Conservation (phyloP, 768 basidiomycete species). For the Tulasnella sp. region DNA sequence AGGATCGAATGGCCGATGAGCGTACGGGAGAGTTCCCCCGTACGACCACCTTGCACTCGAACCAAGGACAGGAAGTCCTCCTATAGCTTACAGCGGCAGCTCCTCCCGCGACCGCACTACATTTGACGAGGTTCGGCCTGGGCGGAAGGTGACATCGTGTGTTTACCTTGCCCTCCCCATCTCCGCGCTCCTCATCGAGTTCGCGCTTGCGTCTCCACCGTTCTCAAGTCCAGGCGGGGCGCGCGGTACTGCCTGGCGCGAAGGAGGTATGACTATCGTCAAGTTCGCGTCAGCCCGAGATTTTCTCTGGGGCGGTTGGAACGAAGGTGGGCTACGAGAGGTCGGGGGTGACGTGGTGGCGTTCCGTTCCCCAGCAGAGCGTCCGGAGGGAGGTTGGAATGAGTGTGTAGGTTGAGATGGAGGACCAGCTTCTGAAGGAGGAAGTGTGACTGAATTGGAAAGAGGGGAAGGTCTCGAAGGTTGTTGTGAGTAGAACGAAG, state of each 20-base stretch:
- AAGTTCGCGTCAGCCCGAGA: background rate
- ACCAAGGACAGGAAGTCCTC: too few species aligned
- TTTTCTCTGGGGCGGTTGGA: background rate
- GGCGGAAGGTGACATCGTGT: background rate
- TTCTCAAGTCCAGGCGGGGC: background rate
- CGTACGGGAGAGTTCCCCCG: background rate
- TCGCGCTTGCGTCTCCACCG: background rate
- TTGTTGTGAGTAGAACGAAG: background rate
- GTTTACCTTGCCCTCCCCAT: background rate
- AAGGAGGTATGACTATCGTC: background rate
- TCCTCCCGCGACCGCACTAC: background rate
- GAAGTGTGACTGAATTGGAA: background rate
- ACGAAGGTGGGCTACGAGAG: background rate
- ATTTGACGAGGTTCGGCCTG: background rate
- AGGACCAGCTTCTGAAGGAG: background rate
- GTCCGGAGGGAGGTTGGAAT: background rate
- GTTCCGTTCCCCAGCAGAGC: background rate
- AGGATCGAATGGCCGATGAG: background rate
- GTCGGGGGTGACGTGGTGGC: background rate
- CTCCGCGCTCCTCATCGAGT: background rate
- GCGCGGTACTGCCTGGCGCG: background rate
- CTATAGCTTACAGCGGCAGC: too few species aligned
- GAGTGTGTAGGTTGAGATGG: background rate
- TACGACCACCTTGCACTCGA: too few species aligned
- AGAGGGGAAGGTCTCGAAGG: background rate